Evolutionary conservation across 2,329 filamentous ascomycete species (phyloP).

Genomic region (Cadophora gregata): DNA sequence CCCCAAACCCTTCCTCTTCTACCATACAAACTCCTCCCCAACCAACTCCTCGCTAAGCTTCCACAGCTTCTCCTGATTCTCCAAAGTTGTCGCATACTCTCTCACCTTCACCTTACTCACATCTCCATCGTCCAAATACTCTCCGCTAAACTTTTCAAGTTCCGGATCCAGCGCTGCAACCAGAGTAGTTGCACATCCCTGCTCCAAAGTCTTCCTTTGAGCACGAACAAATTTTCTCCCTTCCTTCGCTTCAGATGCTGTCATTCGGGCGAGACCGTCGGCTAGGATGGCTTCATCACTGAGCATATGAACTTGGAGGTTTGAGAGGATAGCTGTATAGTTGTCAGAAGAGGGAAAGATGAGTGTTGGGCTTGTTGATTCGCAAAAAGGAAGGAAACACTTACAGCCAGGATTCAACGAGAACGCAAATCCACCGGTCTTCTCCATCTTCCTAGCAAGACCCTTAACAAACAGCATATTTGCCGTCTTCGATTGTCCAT

Average conservation of each 20-base stretch:
- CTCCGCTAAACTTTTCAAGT: constrained; percentile 35
- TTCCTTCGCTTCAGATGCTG: constrained; percentile 14
- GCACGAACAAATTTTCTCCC: constrained; percentile 18
- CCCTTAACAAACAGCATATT: constrained; percentile 46
- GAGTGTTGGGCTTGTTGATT: too few relatives aligned
- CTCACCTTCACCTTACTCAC: constrained; percentile 9
- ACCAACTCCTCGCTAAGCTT: constrained; percentile 31
- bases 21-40: constrained; percentile 31
- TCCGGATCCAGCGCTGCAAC: constrained; percentile 48
- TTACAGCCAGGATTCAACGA: constrained; percentile 44
- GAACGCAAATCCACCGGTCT: constrained; percentile 40
- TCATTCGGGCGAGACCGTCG: constrained; percentile 12
- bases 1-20: background rate
- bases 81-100: constrained; percentile 10
- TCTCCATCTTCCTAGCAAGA: constrained; percentile 38
- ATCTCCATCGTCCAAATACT: constrained; percentile 28
- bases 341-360: background rate
- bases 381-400: background rate
- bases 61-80: constrained; percentile 31
- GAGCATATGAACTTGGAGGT: constrained; percentile 25
- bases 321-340: constrained; percentile 23
- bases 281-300: background rate
- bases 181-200: constrained; percentile 43
- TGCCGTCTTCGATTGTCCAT: constrained; percentile 48
- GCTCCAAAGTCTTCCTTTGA: constrained; percentile 23